Evolutionary conservation across 2,329 filamentous ascomycete species (phyloP).

Genomic region (Colletotrichum viniferum): DNA sequence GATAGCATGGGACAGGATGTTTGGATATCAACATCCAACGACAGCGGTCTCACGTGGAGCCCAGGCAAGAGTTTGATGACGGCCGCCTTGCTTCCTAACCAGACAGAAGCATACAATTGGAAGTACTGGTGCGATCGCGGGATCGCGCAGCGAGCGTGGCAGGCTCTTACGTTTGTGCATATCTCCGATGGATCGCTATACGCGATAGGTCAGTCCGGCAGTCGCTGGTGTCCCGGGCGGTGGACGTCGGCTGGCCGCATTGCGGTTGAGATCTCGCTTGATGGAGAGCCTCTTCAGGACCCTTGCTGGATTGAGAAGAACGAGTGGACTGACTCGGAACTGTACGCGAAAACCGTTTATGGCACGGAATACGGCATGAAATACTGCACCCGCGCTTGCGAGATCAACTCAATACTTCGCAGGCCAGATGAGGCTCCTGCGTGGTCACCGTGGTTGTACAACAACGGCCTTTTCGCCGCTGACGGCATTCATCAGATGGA

Average conservation of each 20-base stretch:
- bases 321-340: conserved; percentile 19
- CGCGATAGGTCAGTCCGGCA: conserved; percentile 23
- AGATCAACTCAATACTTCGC: conserved; percentile 19
- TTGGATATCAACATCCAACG: conserved; percentile 24
- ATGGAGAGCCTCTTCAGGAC: conserved; percentile 20
- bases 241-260: conserved; percentile 23
- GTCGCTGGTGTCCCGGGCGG: conserved; percentile 13
- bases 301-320: conserved; percentile 27
- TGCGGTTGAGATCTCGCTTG: conserved; percentile 16
- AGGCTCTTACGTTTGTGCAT: conserved; percentile 18
- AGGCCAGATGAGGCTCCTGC: conserved; percentile 22
- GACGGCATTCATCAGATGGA: conserved; percentile 26
- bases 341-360: conserved; percentile 24
- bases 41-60: conserved; percentile 26
- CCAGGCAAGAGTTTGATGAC: conserved; percentile 22
- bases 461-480: conserved; percentile 20
- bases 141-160: conserved; percentile 25
- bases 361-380: conserved; percentile 26
- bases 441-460: conserved; percentile 27
- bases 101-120: conserved; percentile 25
- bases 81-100: conserved; percentile 27
- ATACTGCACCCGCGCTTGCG: conserved; percentile 17
- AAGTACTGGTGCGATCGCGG: conserved; percentile 27
- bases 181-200: conserved; percentile 19
- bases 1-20: conserved; percentile 30